Base-by-base conservation (phyloP, 805 yeast species). In the Kazachstania africana region DNA sequence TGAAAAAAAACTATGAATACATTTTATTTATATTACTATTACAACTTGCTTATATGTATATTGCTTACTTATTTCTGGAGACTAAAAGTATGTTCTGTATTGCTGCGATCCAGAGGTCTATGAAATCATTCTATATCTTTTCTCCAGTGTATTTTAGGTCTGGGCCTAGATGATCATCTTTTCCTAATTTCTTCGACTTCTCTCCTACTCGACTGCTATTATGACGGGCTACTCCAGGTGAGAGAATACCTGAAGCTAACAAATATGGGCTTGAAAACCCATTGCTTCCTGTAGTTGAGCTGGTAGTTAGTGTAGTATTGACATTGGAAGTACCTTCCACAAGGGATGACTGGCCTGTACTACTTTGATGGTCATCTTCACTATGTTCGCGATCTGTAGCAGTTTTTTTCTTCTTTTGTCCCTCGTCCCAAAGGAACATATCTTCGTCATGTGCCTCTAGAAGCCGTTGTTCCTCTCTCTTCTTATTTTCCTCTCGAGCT, bases 231-330 rank as follows among this genome's bases (percentile, higher is more conserved):
- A 47, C 26, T 10, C 63, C 66, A 2, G 80, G 78, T 0, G 81
- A 67, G 30, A 68, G 47, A 19, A 70, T 45, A 1, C 81, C 82
- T 0, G 80, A 70, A 0, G 82, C 79, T 36, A 76, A 53, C 28
- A 76, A 59, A 42, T 75, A 78, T 2, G 85, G 84, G 5, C 84
- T 75, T 0, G 77, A 67, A 48, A 78, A 70, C 0, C 83, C 83
- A 23, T 44, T 34, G 23, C 57, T 45, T 5, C 48, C 50, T 22
- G 43, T 45, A 15, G 40, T 40, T 16, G 35, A 27, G 3, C 17
- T 29, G 4, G 27, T 20, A 33, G 37, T 19, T 32, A 29, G 28
- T 44, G 34, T 32, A 37, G 32, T 30, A 24, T 33, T 34, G 6
- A 29, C 20, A 13, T 19, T 33, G 12, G 43, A 36, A 10, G 15